These are phyloP conservation scores for Solanum corneliomulleri DNA, from an alignment of 257 asterid species.

Conservation along the genomic window DNA sequence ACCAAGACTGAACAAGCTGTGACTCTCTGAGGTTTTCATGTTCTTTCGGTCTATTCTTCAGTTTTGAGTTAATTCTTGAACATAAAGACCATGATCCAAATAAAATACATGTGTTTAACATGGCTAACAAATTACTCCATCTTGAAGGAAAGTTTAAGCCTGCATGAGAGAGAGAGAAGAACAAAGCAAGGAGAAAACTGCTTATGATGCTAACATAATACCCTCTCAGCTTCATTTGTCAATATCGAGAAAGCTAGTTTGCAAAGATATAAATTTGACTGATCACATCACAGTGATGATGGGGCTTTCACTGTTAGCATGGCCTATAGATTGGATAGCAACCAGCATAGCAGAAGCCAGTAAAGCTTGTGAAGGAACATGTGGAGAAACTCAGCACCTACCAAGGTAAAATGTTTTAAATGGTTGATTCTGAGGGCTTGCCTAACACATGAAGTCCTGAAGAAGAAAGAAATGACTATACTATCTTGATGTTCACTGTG, in stretches of 20 bases:
- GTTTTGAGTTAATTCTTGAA: neutral
- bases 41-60: neutral
- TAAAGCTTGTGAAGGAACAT: neutral
- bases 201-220: neutral
- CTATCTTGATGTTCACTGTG: neutral
- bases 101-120: neutral
- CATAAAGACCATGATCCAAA: neutral
- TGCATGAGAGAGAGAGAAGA: neutral
- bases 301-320: neutral
- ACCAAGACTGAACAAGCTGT: neutral
- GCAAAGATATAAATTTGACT: neutral
- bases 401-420: neutral
- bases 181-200: neutral
- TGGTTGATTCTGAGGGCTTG: neutral
- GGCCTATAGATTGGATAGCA: neutral
- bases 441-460: neutral
- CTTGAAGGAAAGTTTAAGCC: neutral
- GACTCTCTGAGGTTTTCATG: neutral
- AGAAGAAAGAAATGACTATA: neutral
- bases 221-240: neutral
- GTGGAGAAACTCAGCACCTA: neutral
- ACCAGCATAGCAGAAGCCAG: neutral
- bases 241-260: neutral
- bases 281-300: neutral
- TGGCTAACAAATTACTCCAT: neutral